A percentile compares a stretch with the other conserved stretches of the same genome.
Conservation (phyloP, 495 filamentous ascomycete species). For the Penicillium samsonianum region DNA sequence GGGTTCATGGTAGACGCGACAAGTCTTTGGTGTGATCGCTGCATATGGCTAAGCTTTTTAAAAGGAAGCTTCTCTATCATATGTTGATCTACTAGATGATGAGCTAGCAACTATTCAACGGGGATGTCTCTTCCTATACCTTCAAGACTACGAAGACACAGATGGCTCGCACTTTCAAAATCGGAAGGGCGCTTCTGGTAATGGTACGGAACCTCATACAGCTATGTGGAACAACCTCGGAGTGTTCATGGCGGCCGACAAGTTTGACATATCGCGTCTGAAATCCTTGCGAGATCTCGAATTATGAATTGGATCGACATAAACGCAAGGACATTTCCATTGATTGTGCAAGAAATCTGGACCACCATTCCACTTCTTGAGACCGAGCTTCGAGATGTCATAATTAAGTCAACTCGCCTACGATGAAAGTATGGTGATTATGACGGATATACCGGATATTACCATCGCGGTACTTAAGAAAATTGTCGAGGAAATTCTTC, state of each 20-base stretch:
- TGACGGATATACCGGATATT: background rate
- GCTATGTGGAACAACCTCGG: conserved; percentile 1
- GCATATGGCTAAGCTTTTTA: background rate
- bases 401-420: background rate
- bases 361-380: background rate
- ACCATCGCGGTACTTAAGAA: background rate
- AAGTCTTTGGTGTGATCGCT: background rate
- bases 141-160: background rate
- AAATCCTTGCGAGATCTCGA: background rate
- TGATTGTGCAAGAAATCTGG: background rate
- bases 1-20: background rate
- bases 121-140: background rate
- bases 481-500: background rate
- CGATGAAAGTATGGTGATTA: background rate
- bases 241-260: background rate
- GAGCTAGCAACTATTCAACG: background rate
- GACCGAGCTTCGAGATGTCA: background rate
- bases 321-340: background rate
- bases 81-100: background rate
- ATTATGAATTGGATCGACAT: background rate
- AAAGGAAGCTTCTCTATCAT: background rate
- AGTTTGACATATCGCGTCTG: background rate
- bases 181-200: background rate
- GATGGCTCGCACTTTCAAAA: background rate
- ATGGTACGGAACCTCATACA: background rate